These are phyloP conservation scores for Babesia bigemina DNA, from an alignment of 169 alveolate genomes.

Conservation along the genomic window DNA sequence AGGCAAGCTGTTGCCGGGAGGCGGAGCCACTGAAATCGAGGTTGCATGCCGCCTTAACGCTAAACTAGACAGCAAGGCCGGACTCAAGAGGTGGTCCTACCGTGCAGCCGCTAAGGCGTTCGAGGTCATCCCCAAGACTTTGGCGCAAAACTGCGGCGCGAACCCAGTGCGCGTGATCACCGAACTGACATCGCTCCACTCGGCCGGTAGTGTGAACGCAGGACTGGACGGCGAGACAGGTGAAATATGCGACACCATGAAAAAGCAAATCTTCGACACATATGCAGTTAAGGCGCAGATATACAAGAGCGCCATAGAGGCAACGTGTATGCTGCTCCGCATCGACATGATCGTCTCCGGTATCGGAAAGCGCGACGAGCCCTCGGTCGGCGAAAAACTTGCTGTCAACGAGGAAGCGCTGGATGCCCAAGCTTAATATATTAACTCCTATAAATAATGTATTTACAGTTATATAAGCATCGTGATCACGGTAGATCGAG, in stretches of 20 bases:
- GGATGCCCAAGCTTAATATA: conserved; percentile 32
- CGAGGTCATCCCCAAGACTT: conserved; percentile 98
- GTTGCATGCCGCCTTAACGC: conserved; percentile 90
- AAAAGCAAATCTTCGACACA: conserved; percentile 90
- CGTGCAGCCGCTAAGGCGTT: conserved; percentile 96
- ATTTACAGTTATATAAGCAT: background rate
- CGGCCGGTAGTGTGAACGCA: conserved; percentile 66
- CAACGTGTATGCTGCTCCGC: conserved; percentile 90
- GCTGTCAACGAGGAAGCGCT: conserved; percentile 60
- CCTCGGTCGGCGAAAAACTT: conserved; percentile 38
- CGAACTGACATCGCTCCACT: conserved; percentile 89
- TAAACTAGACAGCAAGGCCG: conserved; percentile 86
- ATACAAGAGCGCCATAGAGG: conserved; percentile 95
- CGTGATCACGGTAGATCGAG: background rate
- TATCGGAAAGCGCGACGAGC: conserved; percentile 80
- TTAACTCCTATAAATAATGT: background rate
- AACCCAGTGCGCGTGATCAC: conserved; percentile 90
- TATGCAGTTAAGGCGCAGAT: conserved; percentile 94
- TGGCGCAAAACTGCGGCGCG: conserved; percentile 98
- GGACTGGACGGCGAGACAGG: conserved; percentile 97
- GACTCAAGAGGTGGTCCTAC: conserved; percentile 92
- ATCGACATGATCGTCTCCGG: conserved; percentile 97
- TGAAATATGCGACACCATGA: conserved; percentile 85
- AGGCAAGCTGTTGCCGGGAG: conserved; percentile 98
- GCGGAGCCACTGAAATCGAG: conserved; percentile 99